These are phyloP conservation scores for Fusarium sp. DNA, from an alignment of 2,329 filamentous ascomycete species.

Conservation along the genomic window DNA sequence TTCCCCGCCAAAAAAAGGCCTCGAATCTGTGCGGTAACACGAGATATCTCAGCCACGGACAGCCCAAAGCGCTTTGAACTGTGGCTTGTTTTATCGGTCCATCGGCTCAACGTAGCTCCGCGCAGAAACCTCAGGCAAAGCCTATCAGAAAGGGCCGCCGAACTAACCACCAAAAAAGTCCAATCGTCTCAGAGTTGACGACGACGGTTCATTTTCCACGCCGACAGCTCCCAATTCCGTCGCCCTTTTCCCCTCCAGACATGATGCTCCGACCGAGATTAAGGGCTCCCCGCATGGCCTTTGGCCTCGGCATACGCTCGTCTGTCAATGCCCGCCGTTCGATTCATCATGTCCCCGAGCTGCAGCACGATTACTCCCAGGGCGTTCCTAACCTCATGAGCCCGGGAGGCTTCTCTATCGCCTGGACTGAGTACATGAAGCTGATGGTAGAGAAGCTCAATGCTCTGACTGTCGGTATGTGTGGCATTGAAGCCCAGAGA, in stretches of 20 bases:
- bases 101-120: slow-evolving; percentile 44
- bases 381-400: slow-evolving; percentile 81
- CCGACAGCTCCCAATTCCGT: slow-evolving; percentile 23
- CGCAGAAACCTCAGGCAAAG: slow-evolving; percentile 38
- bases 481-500: slow-evolving; percentile 1
- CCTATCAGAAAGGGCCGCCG: slow-evolving; percentile 28
- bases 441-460: slow-evolving; percentile 84
- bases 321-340: slow-evolving; percentile 57
- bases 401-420: slow-evolving; percentile 77
- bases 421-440: slow-evolving; percentile 87
- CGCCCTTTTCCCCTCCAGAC: slow-evolving; percentile 5
- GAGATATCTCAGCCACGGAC: slow-evolving; percentile 8
- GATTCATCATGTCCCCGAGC: slow-evolving; percentile 64
- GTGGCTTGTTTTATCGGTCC: slow-evolving; percentile 17
- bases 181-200: slow-evolving; percentile 24
- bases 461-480: slow-evolving; percentile 77
- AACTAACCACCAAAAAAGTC: slow-evolving; percentile 40
- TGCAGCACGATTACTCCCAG: slow-evolving; percentile 63
- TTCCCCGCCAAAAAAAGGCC: slow-evolving; percentile 5
- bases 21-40: background rate
- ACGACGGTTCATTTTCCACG: slow-evolving; percentile 25
- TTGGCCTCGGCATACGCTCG: slow-evolving; percentile 56
- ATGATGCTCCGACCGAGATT: slow-evolving; percentile 68
- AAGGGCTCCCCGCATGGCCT: slow-evolving; percentile 64
- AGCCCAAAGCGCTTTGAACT: background rate